phyloP scores from a whole-genome alignment of 78 protist species.

The Dictyostelium purpureum region DNA sequence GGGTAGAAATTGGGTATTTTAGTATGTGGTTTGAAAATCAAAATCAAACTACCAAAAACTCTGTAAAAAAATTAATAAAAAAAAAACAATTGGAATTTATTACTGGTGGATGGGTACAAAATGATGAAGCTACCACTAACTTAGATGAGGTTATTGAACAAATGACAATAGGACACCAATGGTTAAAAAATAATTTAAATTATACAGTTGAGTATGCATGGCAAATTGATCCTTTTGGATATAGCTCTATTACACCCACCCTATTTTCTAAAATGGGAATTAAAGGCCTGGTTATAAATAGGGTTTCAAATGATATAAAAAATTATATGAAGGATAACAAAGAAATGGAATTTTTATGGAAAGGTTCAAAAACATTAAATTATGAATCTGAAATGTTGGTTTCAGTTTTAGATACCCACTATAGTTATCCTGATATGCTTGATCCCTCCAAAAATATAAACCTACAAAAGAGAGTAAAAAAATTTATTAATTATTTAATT shows the following conservation, averaged over 20 bases:
- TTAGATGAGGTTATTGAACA: constrained; percentile 78
- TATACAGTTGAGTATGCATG: constrained; percentile 55
- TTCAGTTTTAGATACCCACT: constrained; percentile 58
- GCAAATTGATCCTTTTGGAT: constrained; percentile 94
- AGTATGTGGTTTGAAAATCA: constrained; percentile 64
- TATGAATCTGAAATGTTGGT: constrained; percentile 48
- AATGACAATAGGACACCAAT: constrained; percentile 85
- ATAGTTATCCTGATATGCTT: neutral
- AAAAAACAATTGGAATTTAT: constrained; percentile 78
- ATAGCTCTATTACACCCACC: constrained; percentile 32
- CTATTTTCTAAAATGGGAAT: constrained; percentile 28
- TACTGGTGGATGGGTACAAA: constrained; percentile 86
- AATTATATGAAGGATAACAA: neutral
- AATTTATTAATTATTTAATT: neutral
- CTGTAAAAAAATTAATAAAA: neutral
- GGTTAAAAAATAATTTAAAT: constrained; percentile 60
- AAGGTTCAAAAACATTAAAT: constrained; percentile 17
- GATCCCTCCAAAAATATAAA: neutral
- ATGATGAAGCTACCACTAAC: constrained; percentile 86
- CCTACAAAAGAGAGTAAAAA: neutral
- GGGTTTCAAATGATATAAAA: constrained; percentile 39
- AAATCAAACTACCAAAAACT: neutral
- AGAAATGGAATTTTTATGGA: constrained; percentile 89
- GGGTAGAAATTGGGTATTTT: constrained; percentile 63
- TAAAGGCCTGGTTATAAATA: constrained; percentile 70